These are phyloP conservation scores for Hericium erinaceus DNA, from an alignment of 768 basidiomycete species.

Conservation along the genomic window DNA sequence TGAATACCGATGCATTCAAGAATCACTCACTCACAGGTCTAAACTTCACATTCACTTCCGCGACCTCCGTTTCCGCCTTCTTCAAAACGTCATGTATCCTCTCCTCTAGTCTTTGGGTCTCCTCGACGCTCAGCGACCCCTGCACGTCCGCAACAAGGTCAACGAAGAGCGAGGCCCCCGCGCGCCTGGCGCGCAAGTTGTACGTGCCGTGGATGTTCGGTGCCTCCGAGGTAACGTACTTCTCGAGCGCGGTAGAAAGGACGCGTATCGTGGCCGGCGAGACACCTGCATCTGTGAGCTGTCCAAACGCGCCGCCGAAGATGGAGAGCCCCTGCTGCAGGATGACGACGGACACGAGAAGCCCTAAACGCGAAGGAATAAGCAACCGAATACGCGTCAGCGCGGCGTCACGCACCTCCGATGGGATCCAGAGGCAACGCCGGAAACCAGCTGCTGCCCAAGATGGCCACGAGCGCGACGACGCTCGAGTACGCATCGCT, in stretches of 20 bases:
- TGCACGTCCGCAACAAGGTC: slow-evolving; percentile 75
- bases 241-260: slow-evolving; percentile 41
- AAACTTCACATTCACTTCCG: slow-evolving; percentile 60
- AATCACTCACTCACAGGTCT: background rate
- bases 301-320: slow-evolving; percentile 63
- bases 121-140: slow-evolving; percentile 41
- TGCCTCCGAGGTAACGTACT: background rate
- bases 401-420: slow-evolving; percentile 52
- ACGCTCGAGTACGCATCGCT: slow-evolving; percentile 91
- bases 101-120: slow-evolving; percentile 51
- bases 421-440: slow-evolving; percentile 87
- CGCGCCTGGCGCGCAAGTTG: slow-evolving; percentile 62
- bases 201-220: slow-evolving; percentile 31
- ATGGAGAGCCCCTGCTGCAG: slow-evolving; percentile 66
- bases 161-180: slow-evolving; percentile 75
- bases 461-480: slow-evolving; percentile 86
- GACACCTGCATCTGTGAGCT: slow-evolving; percentile 80
- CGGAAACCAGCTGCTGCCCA: slow-evolving; percentile 83
- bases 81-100: slow-evolving; percentile 49
- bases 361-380: slow-evolving; percentile 33
- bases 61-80: slow-evolving; percentile 51
- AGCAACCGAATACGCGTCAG: too few species aligned
- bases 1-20: slow-evolving; percentile 28
- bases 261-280: slow-evolving; percentile 42
- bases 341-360: slow-evolving; percentile 90